Conservation (phyloP, 345 rosid species). For the Gossypium australe region DNA sequence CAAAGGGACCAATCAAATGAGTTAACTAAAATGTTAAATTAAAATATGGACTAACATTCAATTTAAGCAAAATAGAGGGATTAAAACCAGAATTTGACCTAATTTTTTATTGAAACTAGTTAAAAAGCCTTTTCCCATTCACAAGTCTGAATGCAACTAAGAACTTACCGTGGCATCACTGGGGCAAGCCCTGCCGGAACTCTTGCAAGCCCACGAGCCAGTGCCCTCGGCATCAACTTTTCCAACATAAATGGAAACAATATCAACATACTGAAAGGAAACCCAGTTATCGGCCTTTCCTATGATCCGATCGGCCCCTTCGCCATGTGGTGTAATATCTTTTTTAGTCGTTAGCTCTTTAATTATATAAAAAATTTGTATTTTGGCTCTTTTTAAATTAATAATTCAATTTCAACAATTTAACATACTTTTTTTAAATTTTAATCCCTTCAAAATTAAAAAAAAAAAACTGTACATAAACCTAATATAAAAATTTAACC, state of each 20-base stretch:
- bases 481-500: too few relatives aligned
- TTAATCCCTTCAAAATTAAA: too few relatives aligned
- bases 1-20: too few relatives aligned
- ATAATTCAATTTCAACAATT: too few relatives aligned
- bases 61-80: neutral
- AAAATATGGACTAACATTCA: neutral
- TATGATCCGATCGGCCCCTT: constrained; percentile 11
- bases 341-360: too few relatives aligned
- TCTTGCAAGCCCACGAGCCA: constrained; percentile 63
- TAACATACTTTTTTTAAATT: too few relatives aligned
- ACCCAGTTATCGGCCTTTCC: constrained; percentile 40
- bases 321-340: too few relatives aligned
- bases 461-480: too few relatives aligned
- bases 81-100: neutral
- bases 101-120: neutral
- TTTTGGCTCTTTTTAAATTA: too few relatives aligned
- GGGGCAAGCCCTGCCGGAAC: constrained; percentile 43
- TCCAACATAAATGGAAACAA: constrained; percentile 56
- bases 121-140: neutral
- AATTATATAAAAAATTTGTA: too few relatives aligned
- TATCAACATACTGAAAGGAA: constrained; percentile 35
- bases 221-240: constrained; percentile 52
- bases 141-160: too few relatives aligned
- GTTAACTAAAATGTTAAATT: too few relatives aligned
- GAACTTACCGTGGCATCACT: constrained; percentile 47